phyloP scores from a whole-genome alignment of 495 filamentous ascomycete species.

The Lasiosphaeris hirsuta region DNA sequence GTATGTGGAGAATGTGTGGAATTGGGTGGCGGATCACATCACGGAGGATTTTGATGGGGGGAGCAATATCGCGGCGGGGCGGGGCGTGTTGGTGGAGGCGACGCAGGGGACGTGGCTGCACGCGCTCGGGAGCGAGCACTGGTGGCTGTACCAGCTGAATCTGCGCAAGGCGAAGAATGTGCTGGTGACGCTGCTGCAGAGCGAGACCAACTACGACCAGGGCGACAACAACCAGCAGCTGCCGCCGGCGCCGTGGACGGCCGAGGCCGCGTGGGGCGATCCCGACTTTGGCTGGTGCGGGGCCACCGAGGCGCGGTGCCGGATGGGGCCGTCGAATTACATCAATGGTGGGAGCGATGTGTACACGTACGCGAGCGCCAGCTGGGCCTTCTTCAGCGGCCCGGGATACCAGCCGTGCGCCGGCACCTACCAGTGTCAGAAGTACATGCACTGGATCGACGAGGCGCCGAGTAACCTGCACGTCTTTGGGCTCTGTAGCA shows the following conservation, averaged over 20 bases:
- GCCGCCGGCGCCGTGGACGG: slow-evolving; percentile 47
- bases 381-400: slow-evolving; percentile 69
- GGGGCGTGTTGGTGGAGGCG: slow-evolving; percentile 57
- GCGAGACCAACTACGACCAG: slow-evolving; percentile 89
- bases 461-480: slow-evolving; percentile 33
- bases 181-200: slow-evolving; percentile 76
- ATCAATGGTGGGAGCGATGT: slow-evolving; percentile 58
- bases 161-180: slow-evolving; percentile 68
- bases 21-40: slow-evolving; percentile 73
- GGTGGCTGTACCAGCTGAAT: slow-evolving; percentile 73
- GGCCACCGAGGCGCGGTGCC: slow-evolving; percentile 38
- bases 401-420: slow-evolving; percentile 32
- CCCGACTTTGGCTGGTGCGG: slow-evolving; percentile 52
- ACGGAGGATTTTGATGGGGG: slow-evolving; percentile 54
- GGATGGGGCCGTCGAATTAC: slow-evolving; percentile 42
- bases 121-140: slow-evolving; percentile 72
- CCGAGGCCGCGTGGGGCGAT: slow-evolving; percentile 49
- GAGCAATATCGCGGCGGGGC: slow-evolving; percentile 37
- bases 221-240: slow-evolving; percentile 59
- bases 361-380: slow-evolving; percentile 57
- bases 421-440: slow-evolving; percentile 31
- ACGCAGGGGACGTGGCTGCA: slow-evolving; percentile 60
- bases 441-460: slow-evolving; percentile 37
- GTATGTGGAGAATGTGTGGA: slow-evolving; percentile 69
- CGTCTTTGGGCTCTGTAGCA: slow-evolving; percentile 40